Evolutionary conservation across 257 asterid species (phyloP), one percentile per base, ranked within the genome.

Genomic region (Salvia miltiorrhiza): DNA sequence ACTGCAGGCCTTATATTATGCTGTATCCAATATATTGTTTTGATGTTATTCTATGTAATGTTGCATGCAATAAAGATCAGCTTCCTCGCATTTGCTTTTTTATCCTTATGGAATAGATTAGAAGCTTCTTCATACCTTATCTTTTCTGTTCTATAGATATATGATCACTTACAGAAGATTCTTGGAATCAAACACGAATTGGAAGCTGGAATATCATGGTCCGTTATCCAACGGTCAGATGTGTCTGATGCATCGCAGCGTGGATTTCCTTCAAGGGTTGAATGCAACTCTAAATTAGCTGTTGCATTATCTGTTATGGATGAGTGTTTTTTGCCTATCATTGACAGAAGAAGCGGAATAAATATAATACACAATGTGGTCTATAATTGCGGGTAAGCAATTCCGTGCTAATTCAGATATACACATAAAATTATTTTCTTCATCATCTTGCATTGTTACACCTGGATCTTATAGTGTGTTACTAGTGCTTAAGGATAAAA

Each of bases 211-310:
- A 85, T 79, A 76, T 83, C 99, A 14, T 94, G 99, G 99, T 89
- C 99, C 65, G 82, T 94, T 62, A 75, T 91, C 77, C 99, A 91
- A 76, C 78, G 96, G 66, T 74, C 90, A 50, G 87, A 87, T 63
- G 72, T 85, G 19, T 82, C 86, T 64, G 96, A 90, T 79, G 32
- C 86, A 49, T 73, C 90, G 4, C 80, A 76, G 63, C 85, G 79
- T 78, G 83, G 87, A 56, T 87, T 81, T 75, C 77, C 94, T 65
- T 86, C 80, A 78, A 81, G 90, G 72, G 97, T 89, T 73, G 99
- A 94, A 81, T 80, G 97, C 90, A 94, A 91, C 79, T 88, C 99
- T 35, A 94, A 94, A 83, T 85, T 94, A 70, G 97, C 97, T 70
- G 95, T 94, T 67, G 95, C 97, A 9, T 76, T 84, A 60, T 82